Evolutionary conservation across 768 basidiomycete species (phyloP).

Genomic region (Suillus subaureus): DNA sequence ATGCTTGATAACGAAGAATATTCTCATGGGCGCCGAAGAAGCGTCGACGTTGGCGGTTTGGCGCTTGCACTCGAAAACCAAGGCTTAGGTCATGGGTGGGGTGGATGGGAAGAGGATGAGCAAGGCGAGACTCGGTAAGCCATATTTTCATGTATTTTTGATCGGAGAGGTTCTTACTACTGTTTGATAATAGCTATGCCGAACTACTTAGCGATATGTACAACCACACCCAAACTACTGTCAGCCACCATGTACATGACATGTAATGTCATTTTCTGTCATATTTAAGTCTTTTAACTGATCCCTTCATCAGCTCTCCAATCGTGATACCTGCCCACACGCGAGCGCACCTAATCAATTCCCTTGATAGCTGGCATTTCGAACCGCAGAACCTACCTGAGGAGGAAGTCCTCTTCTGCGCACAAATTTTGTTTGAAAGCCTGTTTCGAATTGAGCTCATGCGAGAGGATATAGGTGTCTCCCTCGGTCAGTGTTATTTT

Average conservation of each 20-base stretch:
- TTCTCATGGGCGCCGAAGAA: constrained; percentile 54
- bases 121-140: constrained; percentile 53
- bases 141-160: constrained; percentile 9
- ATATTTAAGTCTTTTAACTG: constrained; percentile 8
- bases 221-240: constrained; percentile 72
- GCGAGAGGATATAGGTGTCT: constrained; percentile 55
- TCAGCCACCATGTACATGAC: constrained; percentile 50
- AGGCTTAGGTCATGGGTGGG: constrained; percentile 73
- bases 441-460: constrained; percentile 81
- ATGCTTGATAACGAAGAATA: constrained; percentile 35
- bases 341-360: constrained; percentile 63
- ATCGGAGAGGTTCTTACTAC: constrained; percentile 15
- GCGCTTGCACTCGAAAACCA: constrained; percentile 70
- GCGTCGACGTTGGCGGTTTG: constrained; percentile 90
- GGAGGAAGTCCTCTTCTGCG: constrained; percentile 80
- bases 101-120: constrained; percentile 54
- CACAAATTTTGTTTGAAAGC: constrained; percentile 85
- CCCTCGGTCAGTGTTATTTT: constrained; percentile 52
- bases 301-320: constrained; percentile 43
- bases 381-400: constrained; percentile 84
- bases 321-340: constrained; percentile 49
- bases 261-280: constrained; percentile 19
- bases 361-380: constrained; percentile 84
- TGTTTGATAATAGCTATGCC: constrained; percentile 55
- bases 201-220: constrained; percentile 87